Conservation (phyloP, 208 protist genomes). For the Naegleria gruberi region DNA sequence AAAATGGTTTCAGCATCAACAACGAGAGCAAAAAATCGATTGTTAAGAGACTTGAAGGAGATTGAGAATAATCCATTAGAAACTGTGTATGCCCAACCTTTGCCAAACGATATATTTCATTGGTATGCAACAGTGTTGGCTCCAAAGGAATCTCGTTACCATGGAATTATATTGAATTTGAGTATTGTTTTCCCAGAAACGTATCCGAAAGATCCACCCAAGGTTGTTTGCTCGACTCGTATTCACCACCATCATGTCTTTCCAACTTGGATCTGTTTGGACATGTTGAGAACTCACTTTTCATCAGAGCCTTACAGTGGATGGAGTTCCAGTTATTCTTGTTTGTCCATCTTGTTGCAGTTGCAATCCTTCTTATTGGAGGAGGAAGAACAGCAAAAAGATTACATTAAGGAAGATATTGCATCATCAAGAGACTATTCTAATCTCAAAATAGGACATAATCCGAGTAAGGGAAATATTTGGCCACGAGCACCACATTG, state of each 20-base stretch:
- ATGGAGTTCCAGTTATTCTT: slow-evolving; percentile 36
- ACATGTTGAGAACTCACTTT: background rate
- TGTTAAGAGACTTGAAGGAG: background rate
- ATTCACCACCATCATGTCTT: too few species aligned
- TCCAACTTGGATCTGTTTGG: slow-evolving; percentile 5
- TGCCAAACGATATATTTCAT: background rate
- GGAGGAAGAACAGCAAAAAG: background rate
- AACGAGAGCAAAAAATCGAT: too few species aligned
- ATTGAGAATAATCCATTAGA: background rate
- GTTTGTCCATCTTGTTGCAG: slow-evolving; percentile 39
- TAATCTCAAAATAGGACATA: background rate
- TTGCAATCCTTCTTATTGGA: slow-evolving; percentile 34
- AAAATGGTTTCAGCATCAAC: too few species aligned
- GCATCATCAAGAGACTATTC: too few species aligned
- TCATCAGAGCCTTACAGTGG: background rate
- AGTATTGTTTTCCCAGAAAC: background rate
- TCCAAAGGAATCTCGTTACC: background rate
- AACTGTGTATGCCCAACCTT: background rate
- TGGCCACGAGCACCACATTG: background rate
- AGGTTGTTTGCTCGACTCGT: too few species aligned
- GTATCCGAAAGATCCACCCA: background rate
- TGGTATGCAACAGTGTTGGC: background rate
- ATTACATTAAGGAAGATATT: background rate
- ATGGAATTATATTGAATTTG: background rate
- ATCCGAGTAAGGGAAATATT: background rate